These are phyloP conservation scores for Ganoderma sinense DNA, from an alignment of 1,284 basidiomycete genomes.

Conservation along the genomic window DNA sequence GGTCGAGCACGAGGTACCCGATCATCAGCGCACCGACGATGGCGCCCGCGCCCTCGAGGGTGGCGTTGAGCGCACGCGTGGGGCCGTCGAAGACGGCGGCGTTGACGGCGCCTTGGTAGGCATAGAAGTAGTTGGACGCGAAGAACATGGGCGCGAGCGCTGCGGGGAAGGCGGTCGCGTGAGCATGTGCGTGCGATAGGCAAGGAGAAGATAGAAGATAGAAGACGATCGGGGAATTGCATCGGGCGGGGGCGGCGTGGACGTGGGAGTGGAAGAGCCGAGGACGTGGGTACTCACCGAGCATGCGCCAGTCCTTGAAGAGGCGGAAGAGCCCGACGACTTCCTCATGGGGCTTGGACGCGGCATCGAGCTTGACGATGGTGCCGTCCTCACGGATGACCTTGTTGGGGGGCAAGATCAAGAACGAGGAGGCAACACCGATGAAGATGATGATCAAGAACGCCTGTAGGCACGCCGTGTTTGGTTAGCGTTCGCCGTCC, in stretches of 20 bases:
- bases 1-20: constrained; percentile 49
- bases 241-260: not conserved
- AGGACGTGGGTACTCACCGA: constrained; percentile 31
- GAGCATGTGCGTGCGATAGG: not conserved
- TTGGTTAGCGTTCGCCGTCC: not conserved
- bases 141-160: constrained; percentile 52
- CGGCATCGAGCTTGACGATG: constrained; percentile 45
- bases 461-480: constrained; percentile 30
- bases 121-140: constrained; percentile 50
- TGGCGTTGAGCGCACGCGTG: constrained; percentile 50
- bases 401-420: constrained; percentile 47
- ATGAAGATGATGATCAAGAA: constrained; percentile 51
- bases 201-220: not conserved
- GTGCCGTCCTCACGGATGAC: constrained; percentile 50
- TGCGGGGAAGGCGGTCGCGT: constrained; percentile 12
- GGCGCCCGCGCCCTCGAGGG: constrained; percentile 49
- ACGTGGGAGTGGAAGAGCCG: not conserved
- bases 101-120: constrained; percentile 51
- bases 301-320: constrained; percentile 49
- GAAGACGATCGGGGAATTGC: too few species aligned
- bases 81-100: constrained; percentile 46
- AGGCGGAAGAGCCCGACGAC: constrained; percentile 43
- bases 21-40: constrained; percentile 52
- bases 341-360: constrained; percentile 44
- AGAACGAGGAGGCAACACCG: constrained; percentile 46